Evolutionary conservation across 1,284 basidiomycete genomes (phyloP).

Genomic region (Pseudozyma tsukubaensis): DNA sequence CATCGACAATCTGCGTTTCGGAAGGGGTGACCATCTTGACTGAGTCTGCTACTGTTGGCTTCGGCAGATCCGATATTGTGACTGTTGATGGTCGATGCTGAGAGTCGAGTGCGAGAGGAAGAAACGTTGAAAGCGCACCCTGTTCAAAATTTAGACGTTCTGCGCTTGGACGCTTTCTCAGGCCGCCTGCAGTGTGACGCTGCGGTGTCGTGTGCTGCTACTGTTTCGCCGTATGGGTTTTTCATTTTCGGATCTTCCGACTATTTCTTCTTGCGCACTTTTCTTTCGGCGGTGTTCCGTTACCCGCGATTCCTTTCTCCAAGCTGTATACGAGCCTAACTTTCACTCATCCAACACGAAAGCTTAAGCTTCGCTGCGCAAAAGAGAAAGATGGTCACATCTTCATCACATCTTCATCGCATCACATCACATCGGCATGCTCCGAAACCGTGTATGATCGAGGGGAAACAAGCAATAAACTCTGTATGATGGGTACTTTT

Average conservation of each 20-base stretch:
- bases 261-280: constrained; percentile 9
- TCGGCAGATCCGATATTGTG: neutral
- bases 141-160: neutral
- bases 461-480: too few relatives aligned
- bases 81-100: neutral
- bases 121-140: neutral
- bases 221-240: neutral
- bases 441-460: too few relatives aligned
- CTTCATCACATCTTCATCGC: neutral
- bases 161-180: neutral
- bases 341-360: neutral
- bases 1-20: constrained; percentile 36
- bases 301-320: constrained; percentile 3
- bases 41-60: neutral
- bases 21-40: constrained; percentile 30
- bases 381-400: too few relatives aligned
- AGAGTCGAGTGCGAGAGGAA: neutral
- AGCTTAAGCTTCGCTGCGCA: too few relatives aligned
- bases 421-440: neutral
- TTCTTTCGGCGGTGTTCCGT: constrained; percentile 10
- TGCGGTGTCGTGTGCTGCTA: constrained; percentile 5
- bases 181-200: constrained; percentile 6
- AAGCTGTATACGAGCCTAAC: neutral
- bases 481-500: too few relatives aligned
- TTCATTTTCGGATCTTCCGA: constrained; percentile 3